Evolutionary conservation across 176 grass and related monocot genomes (phyloP).

Genomic region (Lolium rigidum): DNA sequence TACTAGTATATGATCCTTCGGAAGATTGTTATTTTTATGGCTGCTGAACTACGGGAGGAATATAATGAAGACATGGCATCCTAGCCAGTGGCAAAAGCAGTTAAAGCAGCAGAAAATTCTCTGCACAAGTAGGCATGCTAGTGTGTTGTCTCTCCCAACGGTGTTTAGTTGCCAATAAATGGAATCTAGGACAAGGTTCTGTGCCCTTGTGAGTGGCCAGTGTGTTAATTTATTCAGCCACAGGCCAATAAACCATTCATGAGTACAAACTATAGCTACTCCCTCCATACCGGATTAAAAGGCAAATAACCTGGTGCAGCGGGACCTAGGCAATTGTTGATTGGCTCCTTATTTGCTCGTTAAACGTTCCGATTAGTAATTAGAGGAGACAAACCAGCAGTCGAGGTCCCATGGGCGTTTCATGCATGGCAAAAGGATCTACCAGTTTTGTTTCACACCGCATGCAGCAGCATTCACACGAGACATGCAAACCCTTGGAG

Average conservation of each 20-base stretch:
- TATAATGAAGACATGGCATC: neutral
- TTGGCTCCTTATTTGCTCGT: too few species aligned
- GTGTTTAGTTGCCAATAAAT: slow-evolving; percentile 21
- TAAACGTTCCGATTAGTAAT: too few species aligned
- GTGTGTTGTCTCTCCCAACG: neutral
- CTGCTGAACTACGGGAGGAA: neutral
- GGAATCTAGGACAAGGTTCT: slow-evolving; percentile 33
- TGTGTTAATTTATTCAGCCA: slow-evolving; percentile 27
- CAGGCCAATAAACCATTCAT: neutral
- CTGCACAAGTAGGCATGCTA: neutral
- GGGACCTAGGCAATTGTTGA: too few species aligned
- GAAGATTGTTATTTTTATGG: neutral
- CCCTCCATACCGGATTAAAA: too few species aligned
- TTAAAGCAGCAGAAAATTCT: neutral
- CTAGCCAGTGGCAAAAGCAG: neutral
- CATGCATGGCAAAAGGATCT: too few species aligned
- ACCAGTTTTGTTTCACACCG: too few species aligned
- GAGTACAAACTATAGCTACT: neutral
- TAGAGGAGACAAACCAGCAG: too few species aligned
- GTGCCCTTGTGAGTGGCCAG: slow-evolving; percentile 38
- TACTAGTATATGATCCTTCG: neutral
- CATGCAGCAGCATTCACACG: too few species aligned
- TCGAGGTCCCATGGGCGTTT: too few species aligned
- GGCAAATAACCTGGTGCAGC: too few species aligned
- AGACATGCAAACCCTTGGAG: too few species aligned